These are phyloP conservation scores for Haplographium delicatum DNA, from an alignment of 495 filamentous ascomycete species.

Conservation along the genomic window DNA sequence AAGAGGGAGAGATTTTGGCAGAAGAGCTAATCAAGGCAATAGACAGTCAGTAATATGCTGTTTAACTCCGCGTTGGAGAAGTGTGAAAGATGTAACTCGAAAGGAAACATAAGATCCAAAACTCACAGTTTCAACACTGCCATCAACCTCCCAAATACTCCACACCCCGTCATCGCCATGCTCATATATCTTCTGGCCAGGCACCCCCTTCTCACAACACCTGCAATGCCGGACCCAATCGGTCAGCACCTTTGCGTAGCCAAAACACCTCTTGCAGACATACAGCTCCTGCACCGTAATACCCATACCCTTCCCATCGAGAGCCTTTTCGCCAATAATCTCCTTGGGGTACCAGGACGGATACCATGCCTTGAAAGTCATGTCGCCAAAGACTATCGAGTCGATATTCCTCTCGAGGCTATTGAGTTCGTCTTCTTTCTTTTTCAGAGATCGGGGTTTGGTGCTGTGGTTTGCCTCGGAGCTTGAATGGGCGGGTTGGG, in stretches of 20 bases:
- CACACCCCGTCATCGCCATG: slow-evolving; percentile 55
- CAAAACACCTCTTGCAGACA: slow-evolving; percentile 91
- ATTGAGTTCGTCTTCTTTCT: slow-evolving; percentile 9
- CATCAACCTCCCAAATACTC: slow-evolving; percentile 87
- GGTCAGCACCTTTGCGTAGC: slow-evolving; percentile 72
- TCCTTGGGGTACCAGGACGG: slow-evolving; percentile 73
- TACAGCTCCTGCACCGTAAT: slow-evolving; percentile 59
- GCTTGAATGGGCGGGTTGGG: background rate
- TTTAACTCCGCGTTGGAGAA: no score
- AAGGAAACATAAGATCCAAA: background rate
- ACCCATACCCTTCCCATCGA: slow-evolving; percentile 20
- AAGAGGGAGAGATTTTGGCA: slow-evolving; percentile 94
- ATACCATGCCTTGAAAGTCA: slow-evolving; percentile 74
- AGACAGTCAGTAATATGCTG: no score
- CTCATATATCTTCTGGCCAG: slow-evolving; percentile 40
- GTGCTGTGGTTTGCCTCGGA: background rate
- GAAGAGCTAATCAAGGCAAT: slow-evolving; percentile 57
- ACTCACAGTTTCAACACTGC: slow-evolving; percentile 68
- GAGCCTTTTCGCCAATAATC: slow-evolving; percentile 54
- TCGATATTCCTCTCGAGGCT: slow-evolving; percentile 58
- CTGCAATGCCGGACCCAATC: slow-evolving; percentile 44
- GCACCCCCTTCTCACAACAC: slow-evolving; percentile 36
- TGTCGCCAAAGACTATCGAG: slow-evolving; percentile 68
- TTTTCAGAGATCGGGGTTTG: background rate
- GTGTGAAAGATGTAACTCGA: slow-evolving; percentile 6